Conservation (phyloP, 306 rosid genomes). For the Quercus glauca region DNA sequence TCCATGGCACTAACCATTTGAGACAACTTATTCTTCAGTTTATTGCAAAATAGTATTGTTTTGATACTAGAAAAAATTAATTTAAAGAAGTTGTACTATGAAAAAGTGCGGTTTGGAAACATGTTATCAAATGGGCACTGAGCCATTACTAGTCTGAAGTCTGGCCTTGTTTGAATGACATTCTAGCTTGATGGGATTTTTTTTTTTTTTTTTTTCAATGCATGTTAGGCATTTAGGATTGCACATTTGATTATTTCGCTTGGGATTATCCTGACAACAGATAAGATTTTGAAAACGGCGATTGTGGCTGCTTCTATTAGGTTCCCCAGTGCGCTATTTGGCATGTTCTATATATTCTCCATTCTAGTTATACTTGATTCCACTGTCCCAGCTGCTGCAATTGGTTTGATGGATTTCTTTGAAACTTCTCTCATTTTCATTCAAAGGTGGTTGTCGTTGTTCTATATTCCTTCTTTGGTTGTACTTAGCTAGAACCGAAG, state of each 20-base stretch:
- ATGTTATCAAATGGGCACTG: too few species aligned
- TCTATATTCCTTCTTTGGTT: conserved; percentile 87
- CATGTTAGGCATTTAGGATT: conserved; percentile 47
- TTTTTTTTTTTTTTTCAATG: background rate
- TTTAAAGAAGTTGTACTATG: too few species aligned
- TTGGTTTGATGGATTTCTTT: conserved; percentile 65
- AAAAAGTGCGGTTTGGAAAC: too few species aligned
- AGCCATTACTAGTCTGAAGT: background rate
- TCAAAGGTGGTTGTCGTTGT: conserved; percentile 90
- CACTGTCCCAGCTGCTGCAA: conserved; percentile 60
- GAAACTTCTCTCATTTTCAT: conserved; percentile 81
- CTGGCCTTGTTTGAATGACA: background rate
- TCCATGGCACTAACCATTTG: too few species aligned
- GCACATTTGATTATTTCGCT: conserved; percentile 68
- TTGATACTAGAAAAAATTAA: too few species aligned
- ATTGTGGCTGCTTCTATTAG: conserved; percentile 69
- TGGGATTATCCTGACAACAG: conserved; percentile 60
- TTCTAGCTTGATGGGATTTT: background rate
- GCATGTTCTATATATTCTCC: conserved; percentile 93
- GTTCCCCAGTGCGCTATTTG: conserved; percentile 91
- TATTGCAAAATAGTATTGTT: too few species aligned
- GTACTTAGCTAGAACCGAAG: background rate
- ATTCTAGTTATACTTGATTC: conserved; percentile 62
- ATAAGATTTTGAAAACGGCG: conserved; percentile 53
- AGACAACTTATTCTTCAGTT: too few species aligned